Base-by-base conservation (phyloP, 139 green algal genomes). In the Chlamydomonas sphaeroides region DNA sequence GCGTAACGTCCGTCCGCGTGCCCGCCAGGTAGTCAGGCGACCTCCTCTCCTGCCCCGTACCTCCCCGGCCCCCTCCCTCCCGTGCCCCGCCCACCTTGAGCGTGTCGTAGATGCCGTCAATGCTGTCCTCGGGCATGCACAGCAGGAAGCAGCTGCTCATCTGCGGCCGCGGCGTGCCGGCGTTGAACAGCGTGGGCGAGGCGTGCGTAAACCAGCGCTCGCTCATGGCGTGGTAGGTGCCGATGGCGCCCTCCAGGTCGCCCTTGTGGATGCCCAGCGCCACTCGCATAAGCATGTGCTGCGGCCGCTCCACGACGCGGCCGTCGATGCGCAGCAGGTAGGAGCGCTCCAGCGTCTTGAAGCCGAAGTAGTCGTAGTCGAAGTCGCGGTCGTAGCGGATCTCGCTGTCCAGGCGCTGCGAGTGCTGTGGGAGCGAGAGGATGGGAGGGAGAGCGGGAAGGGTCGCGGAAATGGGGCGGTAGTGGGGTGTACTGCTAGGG, bases 211-310 rank as follows among this genome's bases (percentile, higher is more conserved):
- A 98, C 95, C 94, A 98, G 68, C 95, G 90, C 93, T 98, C 95
- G n/a, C 79, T 92, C 88, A 98, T 92, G 68, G 97, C 80, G 87
- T 98, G 95, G 86, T 98, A 98, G 11, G 95, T 98, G 49, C 92
- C 65, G 42, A 98, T 86, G 11, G 92, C 95, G 45, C 45, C 14
- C 11, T 53, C 45, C 11, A 53, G 10, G 45, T 53, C 45, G 25
- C 90, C 42, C 91, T 97, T 95, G 92, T 99, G 96, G 69, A 99
- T 99, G 70, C 96, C 96, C 21, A 99, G 88, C 0, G 97, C 80
- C 51, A 99, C 97, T 42, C 97, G 92, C 97, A 99, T 99, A n/a
- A 99, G 94, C 97, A 99, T 99, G 90, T 99, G 97, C 94, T 99
- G 97, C 23, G 97, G 97, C 36, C 97, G 91, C 92, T 99, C 97